Conservation (phyloP, 2,329 filamentous ascomycete genomes). For the Thermothelomyces thermophilus region DNA sequence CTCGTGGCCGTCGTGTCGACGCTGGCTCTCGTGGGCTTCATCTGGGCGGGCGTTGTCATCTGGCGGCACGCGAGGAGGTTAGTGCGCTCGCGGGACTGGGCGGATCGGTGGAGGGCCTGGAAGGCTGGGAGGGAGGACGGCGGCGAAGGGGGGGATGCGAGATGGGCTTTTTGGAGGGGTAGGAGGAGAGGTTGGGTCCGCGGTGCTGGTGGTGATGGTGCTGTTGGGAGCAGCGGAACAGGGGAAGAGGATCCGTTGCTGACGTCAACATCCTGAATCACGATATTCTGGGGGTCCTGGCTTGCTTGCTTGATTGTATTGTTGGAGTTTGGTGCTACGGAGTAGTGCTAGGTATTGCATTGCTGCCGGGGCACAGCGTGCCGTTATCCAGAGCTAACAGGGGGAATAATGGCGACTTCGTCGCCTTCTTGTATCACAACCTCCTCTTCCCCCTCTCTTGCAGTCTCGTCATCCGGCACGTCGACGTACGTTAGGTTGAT, state of each 20-base stretch:
- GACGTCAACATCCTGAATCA: neutral
- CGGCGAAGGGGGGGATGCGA: too few species aligned
- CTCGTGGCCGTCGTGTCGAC: slow-evolving; percentile 32
- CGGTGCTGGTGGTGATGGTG: neutral
- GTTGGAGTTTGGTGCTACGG: too few species aligned
- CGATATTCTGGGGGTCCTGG: too few species aligned
- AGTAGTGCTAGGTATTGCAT: too few species aligned
- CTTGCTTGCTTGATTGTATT: too few species aligned
- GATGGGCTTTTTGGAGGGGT: neutral
- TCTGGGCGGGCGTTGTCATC: slow-evolving; percentile 19
- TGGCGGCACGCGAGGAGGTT: slow-evolving; percentile 10
- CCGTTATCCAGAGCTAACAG: slow-evolving; percentile 72
- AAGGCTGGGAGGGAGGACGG: neutral
- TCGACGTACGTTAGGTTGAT: slow-evolving; percentile 79
- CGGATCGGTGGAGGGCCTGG: neutral
- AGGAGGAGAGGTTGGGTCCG: neutral
- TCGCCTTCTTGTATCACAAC: slow-evolving; percentile 62
- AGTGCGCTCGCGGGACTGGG: slow-evolving; percentile 1
- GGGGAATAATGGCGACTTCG: slow-evolving; percentile 82
- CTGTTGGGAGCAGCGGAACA: neutral
- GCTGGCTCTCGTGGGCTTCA: slow-evolving; percentile 24
- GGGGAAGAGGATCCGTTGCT: neutral
- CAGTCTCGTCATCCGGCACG: slow-evolving; percentile 41
- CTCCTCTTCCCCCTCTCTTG: slow-evolving; percentile 36
- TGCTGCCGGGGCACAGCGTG: neutral